These are phyloP conservation scores for Mucor racemosus DNA, from an alignment of 371 early-diverging fungal genomes.

Conservation along the genomic window DNA sequence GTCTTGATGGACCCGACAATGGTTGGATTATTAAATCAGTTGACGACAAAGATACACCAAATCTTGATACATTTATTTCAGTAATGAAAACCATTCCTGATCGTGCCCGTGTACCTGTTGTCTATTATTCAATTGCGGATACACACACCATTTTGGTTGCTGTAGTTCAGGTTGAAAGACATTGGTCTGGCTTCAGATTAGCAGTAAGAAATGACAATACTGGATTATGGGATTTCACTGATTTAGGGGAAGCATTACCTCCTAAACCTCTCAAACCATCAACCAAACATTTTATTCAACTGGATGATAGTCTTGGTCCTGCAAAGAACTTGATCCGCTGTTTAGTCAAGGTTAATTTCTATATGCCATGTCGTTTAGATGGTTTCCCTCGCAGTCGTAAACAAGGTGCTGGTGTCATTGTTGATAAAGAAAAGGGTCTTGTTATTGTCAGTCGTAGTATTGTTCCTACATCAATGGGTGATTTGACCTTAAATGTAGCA, in stretches of 20 bases:
- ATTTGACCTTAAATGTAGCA: slow-evolving; percentile 76
- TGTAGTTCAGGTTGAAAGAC: slow-evolving; percentile 78
- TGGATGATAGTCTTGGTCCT: slow-evolving; percentile 63
- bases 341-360: slow-evolving; percentile 68
- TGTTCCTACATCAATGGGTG: slow-evolving; percentile 77
- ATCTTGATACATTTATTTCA: slow-evolving; percentile 75
- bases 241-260: slow-evolving; percentile 50
- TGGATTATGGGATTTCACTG: slow-evolving; percentile 81
- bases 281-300: slow-evolving; percentile 59
- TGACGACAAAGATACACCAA: slow-evolving; percentile 75
- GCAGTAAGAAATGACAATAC: slow-evolving; percentile 79
- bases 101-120: slow-evolving; percentile 76
- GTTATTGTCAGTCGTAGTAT: slow-evolving; percentile 74
- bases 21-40: slow-evolving; percentile 82
- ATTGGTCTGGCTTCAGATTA: slow-evolving; percentile 80
- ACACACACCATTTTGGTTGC: slow-evolving; percentile 75
- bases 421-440: slow-evolving; percentile 74
- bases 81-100: slow-evolving; percentile 80
- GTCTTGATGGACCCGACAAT: slow-evolving; percentile 77
- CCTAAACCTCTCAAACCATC: slow-evolving; percentile 60
- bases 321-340: slow-evolving; percentile 65
- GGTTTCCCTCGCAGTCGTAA: slow-evolving; percentile 70
- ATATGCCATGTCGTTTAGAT: slow-evolving; percentile 70
- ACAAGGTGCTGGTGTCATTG: slow-evolving; percentile 76
- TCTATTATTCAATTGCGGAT: slow-evolving; percentile 81